phyloP scores from a whole-genome alignment of 1,139 yeast genomes.

The Diutina pseudorugosa region DNA sequence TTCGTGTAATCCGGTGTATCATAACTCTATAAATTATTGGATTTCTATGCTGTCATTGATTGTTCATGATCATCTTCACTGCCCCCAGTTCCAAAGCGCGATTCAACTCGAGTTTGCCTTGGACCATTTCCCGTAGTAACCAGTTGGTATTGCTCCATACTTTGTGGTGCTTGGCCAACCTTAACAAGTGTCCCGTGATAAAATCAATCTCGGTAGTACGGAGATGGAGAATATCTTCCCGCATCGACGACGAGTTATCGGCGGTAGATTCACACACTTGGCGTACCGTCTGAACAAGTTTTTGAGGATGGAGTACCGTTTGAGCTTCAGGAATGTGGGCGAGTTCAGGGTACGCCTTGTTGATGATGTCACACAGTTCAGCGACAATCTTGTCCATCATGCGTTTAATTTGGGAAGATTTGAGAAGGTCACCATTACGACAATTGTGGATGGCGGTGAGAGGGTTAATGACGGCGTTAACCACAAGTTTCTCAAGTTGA shows the following conservation, averaged over 20 bases:
- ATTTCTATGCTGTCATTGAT: background rate
- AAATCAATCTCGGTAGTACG: conserved; percentile 65
- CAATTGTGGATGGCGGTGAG: conserved; percentile 58
- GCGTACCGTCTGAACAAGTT: conserved; percentile 35
- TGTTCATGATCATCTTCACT: background rate
- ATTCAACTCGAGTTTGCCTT: conserved; percentile 20
- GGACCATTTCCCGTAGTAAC: conserved; percentile 33
- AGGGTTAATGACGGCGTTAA: conserved; percentile 69
- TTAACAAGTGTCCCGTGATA: conserved; percentile 62
- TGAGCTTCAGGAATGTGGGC: conserved; percentile 21
- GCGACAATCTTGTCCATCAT: conserved; percentile 28
- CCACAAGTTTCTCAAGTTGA: conserved; percentile 66
- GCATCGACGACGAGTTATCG: conserved; percentile 74
- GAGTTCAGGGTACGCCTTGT: conserved; percentile 23
- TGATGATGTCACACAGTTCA: conserved; percentile 34
- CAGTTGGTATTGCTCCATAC: conserved; percentile 35
- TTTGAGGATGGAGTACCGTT: conserved; percentile 25
- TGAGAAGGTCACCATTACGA: conserved; percentile 55
- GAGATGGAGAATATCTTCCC: conserved; percentile 58
- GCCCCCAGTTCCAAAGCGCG: background rate
- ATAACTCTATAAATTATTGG: background rate
- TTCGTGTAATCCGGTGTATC: background rate
- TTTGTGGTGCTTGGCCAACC: conserved; percentile 33
- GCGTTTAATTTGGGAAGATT: conserved; percentile 17
- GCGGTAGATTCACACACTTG: conserved; percentile 35